These are phyloP conservation scores for Petunia hybrid DNA, from an alignment of 305 asterid species.

Conservation along the genomic window DNA sequence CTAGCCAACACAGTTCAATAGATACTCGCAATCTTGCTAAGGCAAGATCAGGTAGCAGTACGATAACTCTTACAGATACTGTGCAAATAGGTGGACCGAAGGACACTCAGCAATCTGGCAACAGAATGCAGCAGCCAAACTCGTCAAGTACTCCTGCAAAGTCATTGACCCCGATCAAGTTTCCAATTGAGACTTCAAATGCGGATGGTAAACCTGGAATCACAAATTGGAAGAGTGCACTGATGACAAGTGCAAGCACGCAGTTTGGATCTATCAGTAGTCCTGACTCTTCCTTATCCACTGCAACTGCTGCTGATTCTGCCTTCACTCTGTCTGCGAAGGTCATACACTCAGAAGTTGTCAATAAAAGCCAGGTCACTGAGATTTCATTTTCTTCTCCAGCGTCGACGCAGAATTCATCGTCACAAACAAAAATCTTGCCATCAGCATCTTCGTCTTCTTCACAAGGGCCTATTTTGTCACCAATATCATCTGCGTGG, in stretches of 20 bases:
- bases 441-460: slow-evolving; percentile 47
- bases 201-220: slow-evolving; percentile 43
- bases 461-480: slow-evolving; percentile 46
- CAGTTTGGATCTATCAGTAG: slow-evolving; percentile 37
- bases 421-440: slow-evolving; percentile 43
- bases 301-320: slow-evolving; percentile 50
- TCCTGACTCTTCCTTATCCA: slow-evolving; percentile 42
- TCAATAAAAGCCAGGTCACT: slow-evolving; percentile 43
- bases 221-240: slow-evolving; percentile 48
- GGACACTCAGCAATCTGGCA: slow-evolving; percentile 48
- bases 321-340: slow-evolving; percentile 43
- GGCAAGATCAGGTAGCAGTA: slow-evolving; percentile 47
- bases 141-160: slow-evolving; percentile 47
- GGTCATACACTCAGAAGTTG: slow-evolving; percentile 44
- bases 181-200: slow-evolving; percentile 43
- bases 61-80: slow-evolving; percentile 37
- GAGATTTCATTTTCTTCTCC: slow-evolving; percentile 47
- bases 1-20: slow-evolving; percentile 40
- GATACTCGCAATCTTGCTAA: slow-evolving; percentile 42
- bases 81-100: slow-evolving; percentile 42
- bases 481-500: slow-evolving; percentile 45
- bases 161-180: slow-evolving; percentile 45
- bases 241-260: slow-evolving; percentile 37
- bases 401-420: slow-evolving; percentile 44
- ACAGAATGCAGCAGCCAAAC: slow-evolving; percentile 39